Percentiles rank a stretch among this genome's conserved stretches.
Evolutionary conservation across 1,284 basidiomycete species (phyloP).

Genomic region (Earliella scabrosa): DNA sequence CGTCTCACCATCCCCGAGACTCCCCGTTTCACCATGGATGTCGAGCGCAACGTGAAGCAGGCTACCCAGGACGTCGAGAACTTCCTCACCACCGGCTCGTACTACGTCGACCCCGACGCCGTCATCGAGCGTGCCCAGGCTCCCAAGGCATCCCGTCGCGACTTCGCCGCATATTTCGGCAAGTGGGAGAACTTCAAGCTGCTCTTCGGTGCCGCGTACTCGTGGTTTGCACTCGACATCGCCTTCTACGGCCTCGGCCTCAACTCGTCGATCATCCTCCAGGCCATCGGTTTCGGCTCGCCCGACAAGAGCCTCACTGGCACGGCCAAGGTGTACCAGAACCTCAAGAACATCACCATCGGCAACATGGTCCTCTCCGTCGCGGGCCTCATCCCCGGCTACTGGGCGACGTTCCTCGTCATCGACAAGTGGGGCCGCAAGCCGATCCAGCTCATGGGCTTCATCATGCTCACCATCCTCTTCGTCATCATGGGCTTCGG

Average conservation of each 20-base stretch:
- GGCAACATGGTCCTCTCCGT: slow-evolving; percentile 34
- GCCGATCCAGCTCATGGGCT: slow-evolving; percentile 47
- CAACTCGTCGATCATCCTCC: slow-evolving; percentile 71
- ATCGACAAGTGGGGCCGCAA: slow-evolving; percentile 35
- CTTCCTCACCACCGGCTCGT: slow-evolving; percentile 59
- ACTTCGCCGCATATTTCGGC: slow-evolving; percentile 67
- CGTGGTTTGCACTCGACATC: slow-evolving; percentile 76
- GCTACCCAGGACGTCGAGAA: slow-evolving; percentile 71
- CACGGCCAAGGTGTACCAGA: slow-evolving; percentile 44
- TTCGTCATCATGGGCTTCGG: slow-evolving; percentile 60
- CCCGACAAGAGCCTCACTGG: slow-evolving; percentile 48
- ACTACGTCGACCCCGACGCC: slow-evolving; percentile 59
- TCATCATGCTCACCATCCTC: slow-evolving; percentile 54
- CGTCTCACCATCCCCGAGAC: slow-evolving; percentile 81
- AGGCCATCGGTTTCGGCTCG: slow-evolving; percentile 51
- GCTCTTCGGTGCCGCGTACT: slow-evolving; percentile 53
- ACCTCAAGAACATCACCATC: slow-evolving; percentile 29
- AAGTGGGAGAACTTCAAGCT: slow-evolving; percentile 67
- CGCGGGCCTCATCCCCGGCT: slow-evolving; percentile 35
- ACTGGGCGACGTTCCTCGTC: slow-evolving; percentile 32
- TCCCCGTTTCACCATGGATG: slow-evolving; percentile 89
- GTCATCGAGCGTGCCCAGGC: slow-evolving; percentile 61
- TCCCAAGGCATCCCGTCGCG: slow-evolving; percentile 64
- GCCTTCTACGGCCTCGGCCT: slow-evolving; percentile 84
- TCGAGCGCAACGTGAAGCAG: slow-evolving; percentile 82